A percentile compares a stretch with the other conserved stretches of the same genome.
Evolutionary conservation across 1,139 yeast species (phyloP).

Genomic region (Hansenula anomala): DNA sequence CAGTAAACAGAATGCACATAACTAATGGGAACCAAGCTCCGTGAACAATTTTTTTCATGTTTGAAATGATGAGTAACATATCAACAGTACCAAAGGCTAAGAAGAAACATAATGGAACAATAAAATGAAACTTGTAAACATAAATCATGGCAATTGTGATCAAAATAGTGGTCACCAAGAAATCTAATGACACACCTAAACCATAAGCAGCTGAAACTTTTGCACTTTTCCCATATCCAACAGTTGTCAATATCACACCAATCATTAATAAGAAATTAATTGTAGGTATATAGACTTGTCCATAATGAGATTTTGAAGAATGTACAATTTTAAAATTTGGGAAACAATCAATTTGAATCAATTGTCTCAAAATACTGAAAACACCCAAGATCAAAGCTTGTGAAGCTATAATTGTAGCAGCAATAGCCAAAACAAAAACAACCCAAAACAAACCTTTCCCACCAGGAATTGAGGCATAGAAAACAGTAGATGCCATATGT

Average conservation of each 20-base stretch:
- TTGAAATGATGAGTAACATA: neutral
- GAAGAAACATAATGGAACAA: neutral
- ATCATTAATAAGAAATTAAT: neutral
- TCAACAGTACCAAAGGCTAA: neutral
- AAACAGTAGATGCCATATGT: neutral
- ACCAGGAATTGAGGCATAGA: conserved; percentile 1
- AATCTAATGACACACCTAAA: neutral
- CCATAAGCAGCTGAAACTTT: conserved; percentile 1
- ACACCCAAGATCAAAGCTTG: conserved; percentile 1
- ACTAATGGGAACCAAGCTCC: conserved; percentile 1
- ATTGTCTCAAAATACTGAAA: conserved; percentile 1
- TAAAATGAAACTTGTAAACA: neutral
- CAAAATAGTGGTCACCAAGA: neutral
- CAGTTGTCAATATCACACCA: neutral
- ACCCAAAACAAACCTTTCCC: neutral
- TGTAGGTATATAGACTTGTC: conserved; percentile 1
- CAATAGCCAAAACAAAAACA: neutral
- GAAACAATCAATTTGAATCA: conserved; percentile 2
- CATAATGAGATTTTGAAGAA: conserved; percentile 1
- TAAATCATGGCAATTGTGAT: conserved; percentile 1
- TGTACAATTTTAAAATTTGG: conserved; percentile 1
- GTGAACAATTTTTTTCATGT: neutral
- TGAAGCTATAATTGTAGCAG: neutral
- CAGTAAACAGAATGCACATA: neutral
- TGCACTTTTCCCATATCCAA: neutral